Conservation (phyloP, 2,329 filamentous ascomycete genomes). For the Orbilia ellipsospora region DNA sequence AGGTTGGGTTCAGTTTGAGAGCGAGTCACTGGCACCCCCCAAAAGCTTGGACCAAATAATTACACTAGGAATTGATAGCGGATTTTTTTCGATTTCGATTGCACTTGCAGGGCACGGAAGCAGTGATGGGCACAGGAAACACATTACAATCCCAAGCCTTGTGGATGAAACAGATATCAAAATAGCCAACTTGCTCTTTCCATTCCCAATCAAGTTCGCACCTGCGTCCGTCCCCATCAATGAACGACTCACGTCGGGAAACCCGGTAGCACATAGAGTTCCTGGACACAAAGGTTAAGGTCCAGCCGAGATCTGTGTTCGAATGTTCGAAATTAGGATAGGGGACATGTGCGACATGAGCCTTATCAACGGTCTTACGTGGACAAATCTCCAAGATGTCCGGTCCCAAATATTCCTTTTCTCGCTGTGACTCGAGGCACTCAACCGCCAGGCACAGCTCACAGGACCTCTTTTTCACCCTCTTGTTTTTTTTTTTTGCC, state of each 20-base stretch:
- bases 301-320: conserved; percentile 16
- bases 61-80: no score
- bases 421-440: conserved; percentile 10
- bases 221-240: conserved; percentile 32
- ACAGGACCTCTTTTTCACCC: neutral
- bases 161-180: conserved; percentile 20
- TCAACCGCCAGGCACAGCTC: neutral
- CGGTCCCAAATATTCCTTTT: conserved; percentile 4
- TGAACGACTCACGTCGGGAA: conserved; percentile 20
- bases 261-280: conserved; percentile 29
- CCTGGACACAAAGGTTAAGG: conserved; percentile 19
- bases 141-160: conserved; percentile 3
- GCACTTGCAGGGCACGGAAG: conserved; percentile 28
- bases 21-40: no score
- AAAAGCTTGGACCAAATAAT: no score
- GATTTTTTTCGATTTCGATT: neutral
- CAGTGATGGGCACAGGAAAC: conserved; percentile 9
- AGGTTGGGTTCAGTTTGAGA: no score
- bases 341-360: conserved; percentile 8
- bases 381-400: conserved; percentile 1
- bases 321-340: conserved; percentile 7
- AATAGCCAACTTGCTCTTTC: conserved; percentile 1
- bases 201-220: conserved; percentile 34
- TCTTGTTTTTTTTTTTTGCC: conserved; percentile 31
- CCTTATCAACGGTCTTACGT: conserved; percentile 34